Evolutionary conservation across 208 protist genomes (phyloP), one percentile per base, ranked within the genome.

Genomic region (Trypanosoma cruzi): DNA sequence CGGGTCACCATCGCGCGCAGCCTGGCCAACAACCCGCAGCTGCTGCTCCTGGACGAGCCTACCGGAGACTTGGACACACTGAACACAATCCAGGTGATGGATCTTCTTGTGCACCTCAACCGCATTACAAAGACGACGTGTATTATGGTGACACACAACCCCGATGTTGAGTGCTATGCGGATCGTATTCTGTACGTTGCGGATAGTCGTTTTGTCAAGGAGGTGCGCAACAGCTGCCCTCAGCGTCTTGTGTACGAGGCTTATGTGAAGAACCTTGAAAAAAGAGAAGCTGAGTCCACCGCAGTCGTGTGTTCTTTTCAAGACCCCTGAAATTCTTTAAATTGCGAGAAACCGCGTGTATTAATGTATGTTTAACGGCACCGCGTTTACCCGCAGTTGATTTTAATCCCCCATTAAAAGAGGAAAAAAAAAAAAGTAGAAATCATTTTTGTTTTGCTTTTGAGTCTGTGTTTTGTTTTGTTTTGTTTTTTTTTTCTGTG

Each of bases 131-230:
- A 89, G 50, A 97, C 90, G n/a, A 99, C 98, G 22, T 97, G 90
- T 64, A 89, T 99, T 66, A 99, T 99, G 97, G 95, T 98, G 16
- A 98, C 98, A 31, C 98, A 99, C 75, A 99, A 99, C 77, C 96
- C 97, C 1, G 98, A 99, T 66, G 69, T 99, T 11, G 98, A 99
- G 78, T 99, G 97, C 82, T 99, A 99, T 79, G 98, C 98, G 0
- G 97, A 99, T 60, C 84, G 98, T 49, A 94, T 99, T 48, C 76
- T 99, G 1, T 99, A 98, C 82, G 85, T 99, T 8, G 69, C 68
- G 14, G 96, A 99, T 69, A 96, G 97, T 22, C 77, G 84, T 26
- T 98, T 99, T 76, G 73, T 74, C 16, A 86, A 84, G 68, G 95
- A 99, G 85, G 90, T 92, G 14, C 81, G 86, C 70, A 99, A 99